A percentile compares a stretch with the other conserved stretches of the same genome.
Evolutionary conservation across 2,329 filamentous ascomycete genomes (phyloP).

Genomic region (Trichoderma hamatum): DNA sequence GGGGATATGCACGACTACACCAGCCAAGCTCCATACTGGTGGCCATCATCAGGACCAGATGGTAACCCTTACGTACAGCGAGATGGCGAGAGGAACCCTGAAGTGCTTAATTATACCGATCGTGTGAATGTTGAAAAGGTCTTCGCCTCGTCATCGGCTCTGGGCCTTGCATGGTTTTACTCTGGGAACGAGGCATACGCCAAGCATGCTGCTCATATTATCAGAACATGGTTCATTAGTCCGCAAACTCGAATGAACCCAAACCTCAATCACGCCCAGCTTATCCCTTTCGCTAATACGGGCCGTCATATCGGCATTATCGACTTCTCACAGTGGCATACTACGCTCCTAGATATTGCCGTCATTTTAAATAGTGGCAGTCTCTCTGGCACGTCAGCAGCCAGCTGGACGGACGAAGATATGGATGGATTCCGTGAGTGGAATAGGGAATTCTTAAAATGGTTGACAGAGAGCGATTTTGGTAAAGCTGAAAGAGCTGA

Average conservation of each 20-base stretch:
- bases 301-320: slow-evolving; percentile 23
- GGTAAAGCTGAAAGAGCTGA: slow-evolving; percentile 15
- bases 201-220: slow-evolving; percentile 16
- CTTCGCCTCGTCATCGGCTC: slow-evolving; percentile 16
- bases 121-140: slow-evolving; percentile 24
- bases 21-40: slow-evolving; percentile 27
- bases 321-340: slow-evolving; percentile 23
- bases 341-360: slow-evolving; percentile 14
- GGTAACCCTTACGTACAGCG: slow-evolving; percentile 21
- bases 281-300: slow-evolving; percentile 21
- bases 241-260: slow-evolving; percentile 24
- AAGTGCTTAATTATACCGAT: slow-evolving; percentile 23
- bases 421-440: slow-evolving; percentile 11
- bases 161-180: slow-evolving; percentile 24
- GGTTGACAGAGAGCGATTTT: slow-evolving; percentile 24
- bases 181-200: slow-evolving; percentile 19
- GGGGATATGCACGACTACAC: slow-evolving; percentile 24
- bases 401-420: slow-evolving; percentile 19
- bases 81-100: slow-evolving; percentile 22
- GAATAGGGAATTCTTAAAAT: slow-evolving; percentile 14
- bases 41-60: slow-evolving; percentile 16
- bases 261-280: slow-evolving; percentile 25
- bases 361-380: slow-evolving; percentile 13
- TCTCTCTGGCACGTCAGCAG: background rate
- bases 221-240: slow-evolving; percentile 21